Conservation (phyloP, 345 rosid genomes). For the Rubroshorea leprosula region DNA sequence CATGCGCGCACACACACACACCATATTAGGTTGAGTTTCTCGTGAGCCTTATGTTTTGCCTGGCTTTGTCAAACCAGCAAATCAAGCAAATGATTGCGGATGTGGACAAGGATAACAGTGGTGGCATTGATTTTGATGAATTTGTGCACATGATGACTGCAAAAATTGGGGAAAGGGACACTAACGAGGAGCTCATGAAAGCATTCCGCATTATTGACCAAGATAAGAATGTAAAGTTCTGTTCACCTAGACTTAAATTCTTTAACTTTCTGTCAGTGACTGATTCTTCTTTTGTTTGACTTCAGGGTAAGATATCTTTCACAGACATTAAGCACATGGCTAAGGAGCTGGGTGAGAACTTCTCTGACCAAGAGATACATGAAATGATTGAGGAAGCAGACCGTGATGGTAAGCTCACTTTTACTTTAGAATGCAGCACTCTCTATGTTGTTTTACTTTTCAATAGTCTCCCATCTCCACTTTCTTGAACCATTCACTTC, state of each 20-base stretch:
- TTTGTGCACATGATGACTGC: constrained; percentile 95
- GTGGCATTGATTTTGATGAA: constrained; percentile 93
- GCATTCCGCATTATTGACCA: constrained; percentile 81
- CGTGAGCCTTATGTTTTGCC: not conserved
- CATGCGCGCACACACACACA: too few species aligned
- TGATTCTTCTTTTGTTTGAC: constrained; percentile 1
- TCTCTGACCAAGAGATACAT: constrained; percentile 58
- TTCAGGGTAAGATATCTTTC: constrained; percentile 71
- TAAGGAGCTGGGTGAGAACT: constrained; percentile 70
- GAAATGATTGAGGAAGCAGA: constrained; percentile 92
- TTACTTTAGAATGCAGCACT: not conserved
- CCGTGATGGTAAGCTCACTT: constrained; percentile 51
- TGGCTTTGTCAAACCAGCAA: constrained; percentile 45
- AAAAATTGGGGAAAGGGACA: constrained; percentile 92
- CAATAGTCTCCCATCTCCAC: not conserved
- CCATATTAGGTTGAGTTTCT: not conserved
- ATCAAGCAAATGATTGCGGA: constrained; percentile 94
- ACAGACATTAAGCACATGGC: constrained; percentile 57
- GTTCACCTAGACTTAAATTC: not conserved
- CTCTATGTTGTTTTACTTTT: not conserved
- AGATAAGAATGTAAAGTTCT: constrained; percentile 58
- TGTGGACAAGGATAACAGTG: constrained; percentile 97
- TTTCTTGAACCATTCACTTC: not conserved
- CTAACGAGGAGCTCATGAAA: constrained; percentile 80
- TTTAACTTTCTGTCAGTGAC: not conserved